These are phyloP conservation scores for Ophiosphaerella korrae DNA, from an alignment of 2,329 filamentous ascomycete species.

Conservation along the genomic window DNA sequence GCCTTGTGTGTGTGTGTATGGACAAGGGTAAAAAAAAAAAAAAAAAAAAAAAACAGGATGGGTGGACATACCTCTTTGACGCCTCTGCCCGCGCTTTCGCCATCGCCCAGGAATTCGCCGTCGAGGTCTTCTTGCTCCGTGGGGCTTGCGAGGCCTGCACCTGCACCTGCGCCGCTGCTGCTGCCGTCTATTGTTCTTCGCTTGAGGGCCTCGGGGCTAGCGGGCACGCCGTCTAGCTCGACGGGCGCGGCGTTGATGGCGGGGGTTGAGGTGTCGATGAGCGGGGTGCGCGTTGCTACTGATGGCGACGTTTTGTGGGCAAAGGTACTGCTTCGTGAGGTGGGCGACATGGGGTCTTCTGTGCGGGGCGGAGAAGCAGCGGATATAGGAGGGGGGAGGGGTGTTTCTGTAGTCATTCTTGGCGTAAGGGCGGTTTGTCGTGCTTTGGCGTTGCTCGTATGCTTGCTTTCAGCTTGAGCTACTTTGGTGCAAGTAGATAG, in stretches of 20 bases:
- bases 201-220: slow-evolving; percentile 29
- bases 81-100: slow-evolving; percentile 18
- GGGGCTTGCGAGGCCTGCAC: slow-evolving; percentile 17
- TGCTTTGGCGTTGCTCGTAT: neutral
- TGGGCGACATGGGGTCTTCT: slow-evolving; percentile 26
- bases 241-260: slow-evolving; percentile 52
- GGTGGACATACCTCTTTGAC: slow-evolving; percentile 37
- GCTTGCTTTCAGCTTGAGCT: neutral
- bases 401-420: slow-evolving; percentile 14
- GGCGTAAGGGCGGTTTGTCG: neutral
- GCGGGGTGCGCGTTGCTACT: slow-evolving; percentile 32
- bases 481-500: neutral
- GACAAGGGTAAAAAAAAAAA: too few relatives aligned
- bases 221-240: slow-evolving; percentile 48
- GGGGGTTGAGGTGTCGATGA: slow-evolving; percentile 46
- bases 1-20: too few relatives aligned
- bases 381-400: slow-evolving; percentile 20
- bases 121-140: slow-evolving; percentile 37
- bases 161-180: neutral
- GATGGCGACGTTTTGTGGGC: slow-evolving; percentile 33
- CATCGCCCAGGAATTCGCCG: slow-evolving; percentile 35
- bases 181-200: slow-evolving; percentile 18
- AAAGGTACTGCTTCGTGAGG: slow-evolving; percentile 26
- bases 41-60: too few relatives aligned
- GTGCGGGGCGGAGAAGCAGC: slow-evolving; percentile 7